Evolutionary conservation across 2,329 filamentous ascomycete species (phyloP), one percentile per base, ranked within the genome.

Genomic region (Alternaria longipes): DNA sequence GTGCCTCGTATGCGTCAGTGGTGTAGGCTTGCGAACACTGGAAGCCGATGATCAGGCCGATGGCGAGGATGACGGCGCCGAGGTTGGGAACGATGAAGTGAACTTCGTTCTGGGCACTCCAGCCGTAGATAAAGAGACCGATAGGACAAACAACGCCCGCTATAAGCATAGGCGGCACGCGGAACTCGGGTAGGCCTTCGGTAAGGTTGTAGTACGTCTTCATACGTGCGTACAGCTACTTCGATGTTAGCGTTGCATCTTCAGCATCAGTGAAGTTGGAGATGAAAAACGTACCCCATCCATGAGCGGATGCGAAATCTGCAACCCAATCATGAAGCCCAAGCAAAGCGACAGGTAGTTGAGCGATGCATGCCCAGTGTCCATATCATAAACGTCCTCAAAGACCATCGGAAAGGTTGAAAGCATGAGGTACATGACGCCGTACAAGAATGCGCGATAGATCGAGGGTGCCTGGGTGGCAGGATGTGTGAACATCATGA

Each of bases 331-430:
- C 56, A 88, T 81, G 74, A 90, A 89, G 7, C 89, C 89, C 0
- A 89, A 40, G 0, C 86, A 86, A 2, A 86, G 81, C 1, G 88
- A 86, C 32, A 90, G 81, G 71, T 89, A 90, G 72, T 90, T 88
- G 3, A 90, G 75, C 1, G 87, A 87, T 28, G 84, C 86, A 26
- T 85, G 85, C 40, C 84, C 84, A 20, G 84, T 79, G 0, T 82
- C 82, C 67, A 89, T 83, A 55, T 81, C 72, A 66, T 91, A 91
- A 12, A 81, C 76, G 0, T 74, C 66, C 7, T 78, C 81, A 84
- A 87, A 91, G 0, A 91, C 79, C 0, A 76, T 70, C 0, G 89
- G 84, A 62, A 89, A 89, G 2, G 84, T 89, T 0, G 86, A 85
- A 1, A 91, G 82, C n/a, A 88, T 80, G 11, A 90, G 83, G 57